Conservation (phyloP, 108 stramenopile genomes). For the Schizochytrium sp. region DNA sequence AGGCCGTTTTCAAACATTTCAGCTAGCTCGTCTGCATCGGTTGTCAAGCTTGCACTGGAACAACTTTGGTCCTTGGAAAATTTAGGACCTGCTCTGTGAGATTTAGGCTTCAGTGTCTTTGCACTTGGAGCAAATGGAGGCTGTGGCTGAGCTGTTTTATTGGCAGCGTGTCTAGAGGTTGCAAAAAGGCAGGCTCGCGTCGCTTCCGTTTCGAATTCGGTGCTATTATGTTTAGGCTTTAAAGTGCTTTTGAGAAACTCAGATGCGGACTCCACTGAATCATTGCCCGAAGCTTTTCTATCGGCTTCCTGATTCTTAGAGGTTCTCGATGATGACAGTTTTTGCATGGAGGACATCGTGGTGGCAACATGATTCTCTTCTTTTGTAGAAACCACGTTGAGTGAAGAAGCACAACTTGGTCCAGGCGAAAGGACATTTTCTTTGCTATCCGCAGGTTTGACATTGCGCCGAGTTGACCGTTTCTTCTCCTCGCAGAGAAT, state of each 20-base stretch:
- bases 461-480: background rate
- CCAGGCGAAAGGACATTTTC: background rate
- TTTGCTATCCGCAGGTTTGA: background rate
- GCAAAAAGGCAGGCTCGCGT: no score
- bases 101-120: no score
- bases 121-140: no score
- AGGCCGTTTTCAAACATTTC: no score
- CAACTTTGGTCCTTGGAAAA: background rate
- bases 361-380: background rate
- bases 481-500: conserved; percentile 25
- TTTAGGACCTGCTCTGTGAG: no score
- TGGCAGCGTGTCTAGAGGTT: no score
- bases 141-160: no score
- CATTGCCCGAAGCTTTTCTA: background rate
- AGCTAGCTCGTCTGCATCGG: no score
- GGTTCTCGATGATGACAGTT: background rate
- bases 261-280: no score
- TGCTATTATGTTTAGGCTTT: no score
- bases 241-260: no score
- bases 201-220: no score
- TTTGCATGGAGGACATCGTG: background rate
- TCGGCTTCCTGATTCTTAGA: background rate
- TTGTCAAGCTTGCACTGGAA: background rate
- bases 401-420: background rate
- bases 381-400: background rate